Base-by-base conservation (phyloP, 225 moss, liverwort and hornwort species). In the Ulota crispa region DNA sequence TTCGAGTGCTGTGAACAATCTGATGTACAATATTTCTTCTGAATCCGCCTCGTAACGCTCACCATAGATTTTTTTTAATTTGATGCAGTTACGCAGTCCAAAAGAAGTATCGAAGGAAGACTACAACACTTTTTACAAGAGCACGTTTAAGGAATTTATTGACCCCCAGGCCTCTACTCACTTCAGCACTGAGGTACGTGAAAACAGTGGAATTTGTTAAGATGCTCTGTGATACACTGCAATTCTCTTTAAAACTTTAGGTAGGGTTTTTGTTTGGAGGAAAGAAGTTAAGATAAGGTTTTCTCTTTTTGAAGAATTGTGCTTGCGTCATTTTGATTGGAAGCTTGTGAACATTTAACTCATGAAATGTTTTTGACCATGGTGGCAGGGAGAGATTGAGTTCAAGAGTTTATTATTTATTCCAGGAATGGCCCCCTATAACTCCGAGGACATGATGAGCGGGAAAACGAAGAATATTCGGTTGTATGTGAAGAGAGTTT, bases 381-480 rank as follows among this genome's bases (percentile, higher is more conserved):
- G 63, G 16, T 70, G 75, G 70, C 91, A 95, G 95, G 97, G 95
- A 75, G 98, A 99, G 74, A 94, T 99, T 26, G 98, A 99, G 84
- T 99, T 99, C 82, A 95, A 95, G 77, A 99, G 95, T 87, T 81
- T 99, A 9, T 78, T 99, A 23, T 99, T 88, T 77, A 88, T 99
- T 47, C 98, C 98, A 43, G 98, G 98, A 27, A 99, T 99, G 95
- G 94, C 98, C 34, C 98, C 98, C 10, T 96, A 90, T 9, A 94
- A 95, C 53, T 89, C 87, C 7, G 98, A 96, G 45, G 96, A 96
- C 71, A 90, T 93, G 66, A 67, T 91, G 69, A 88, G 89, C 65
- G 90, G 88, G 37, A 89, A 79, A 70, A 85, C 94, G 21, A 94
- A 93, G 79, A 94, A 94, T 75, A 94, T 94, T 54, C 85, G 88